Base-by-base conservation (phyloP, 2,329 filamentous ascomycete species). In the Trematosphaeria pertusa region DNA sequence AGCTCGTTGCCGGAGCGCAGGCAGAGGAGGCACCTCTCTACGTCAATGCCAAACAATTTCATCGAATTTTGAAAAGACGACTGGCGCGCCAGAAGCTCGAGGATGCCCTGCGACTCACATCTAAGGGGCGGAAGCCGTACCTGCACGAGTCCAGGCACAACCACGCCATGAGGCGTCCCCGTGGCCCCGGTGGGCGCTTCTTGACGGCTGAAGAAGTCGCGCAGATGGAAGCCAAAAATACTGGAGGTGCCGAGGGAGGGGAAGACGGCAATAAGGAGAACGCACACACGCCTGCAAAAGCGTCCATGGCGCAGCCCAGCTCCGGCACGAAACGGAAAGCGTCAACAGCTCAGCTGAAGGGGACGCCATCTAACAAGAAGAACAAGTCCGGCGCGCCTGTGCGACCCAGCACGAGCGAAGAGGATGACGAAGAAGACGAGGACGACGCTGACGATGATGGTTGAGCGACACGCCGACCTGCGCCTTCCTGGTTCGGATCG, bases 41-140 rank as follows among this genome's bases (percentile, higher is more conserved):
- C 62, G 94, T 99, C 65, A 99, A 99, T 64, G 94, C 94, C 4
- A 99, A 99, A 72, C 94, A 99, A 66, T 99, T 99, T 61, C 94
- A 99, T 70, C 88, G 94, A 19, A 99, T 99, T 37, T 75, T 99
- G 43, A 97, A 99, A 79, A 84, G 94, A 47, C 85, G 94, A 48
- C 91, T 97, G 54, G 94, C 94, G 5, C 84, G 94, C 24, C 94
- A 97, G 73, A 91, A 90, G 70, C 80, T 99, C 12, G 94, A 99
- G 71, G 94, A 99, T 71, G 89, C 92, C 43, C 76, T 99, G 33
- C 85, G 94, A 32, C 77, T 97, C 47, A 97, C 94, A 0, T 95
- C 88, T 8, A 99, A 99, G 75, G 93, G 93, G 19, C 86, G 94
- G 26, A 97, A 97, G 75, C 94, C 94, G 3, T 99, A 99, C 65